phyloP scores from a whole-genome alignment of 805 yeast genomes.

The Jamesozyma rosinii region DNA sequence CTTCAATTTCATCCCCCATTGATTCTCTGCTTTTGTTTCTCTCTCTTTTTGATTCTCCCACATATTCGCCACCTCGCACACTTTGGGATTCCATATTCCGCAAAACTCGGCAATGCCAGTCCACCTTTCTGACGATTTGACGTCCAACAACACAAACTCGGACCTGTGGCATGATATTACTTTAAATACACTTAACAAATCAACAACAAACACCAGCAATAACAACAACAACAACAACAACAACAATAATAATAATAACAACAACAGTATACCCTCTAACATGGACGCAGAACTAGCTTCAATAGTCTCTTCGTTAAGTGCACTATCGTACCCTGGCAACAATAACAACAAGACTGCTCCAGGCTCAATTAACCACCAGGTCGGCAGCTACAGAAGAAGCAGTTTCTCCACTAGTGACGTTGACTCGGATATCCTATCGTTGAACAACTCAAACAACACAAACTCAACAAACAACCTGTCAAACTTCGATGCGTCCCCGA shows the following conservation, averaged over 20 bases:
- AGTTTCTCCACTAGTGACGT: constrained; percentile 20
- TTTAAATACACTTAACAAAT: not conserved
- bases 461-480: constrained; percentile 1
- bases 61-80: too few species aligned
- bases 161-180: not conserved
- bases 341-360: constrained; percentile 1
- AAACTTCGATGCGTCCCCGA: constrained; percentile 11
- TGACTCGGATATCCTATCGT: constrained; percentile 17
- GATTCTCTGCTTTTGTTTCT: too few species aligned
- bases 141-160: not conserved
- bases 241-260: constrained; percentile 1
- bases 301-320: constrained; percentile 32
- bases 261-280: constrained; percentile 6
- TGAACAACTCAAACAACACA: constrained; percentile 1
- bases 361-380: constrained; percentile 10
- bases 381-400: constrained; percentile 28
- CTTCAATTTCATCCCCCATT: too few species aligned
- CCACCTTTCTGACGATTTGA: not conserved
- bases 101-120: too few species aligned
- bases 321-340: constrained; percentile 20
- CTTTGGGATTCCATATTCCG: too few species aligned
- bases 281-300: constrained; percentile 30
- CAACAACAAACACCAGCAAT: not conserved
- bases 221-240: constrained; percentile 1
- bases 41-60: too few species aligned